A percentile compares a stretch with the other conserved stretches of the same genome.
These are phyloP conservation scores for Rhizoclosmatium globosum DNA, from an alignment of 192 early-diverging fungal species.

Conservation along the genomic window DNA sequence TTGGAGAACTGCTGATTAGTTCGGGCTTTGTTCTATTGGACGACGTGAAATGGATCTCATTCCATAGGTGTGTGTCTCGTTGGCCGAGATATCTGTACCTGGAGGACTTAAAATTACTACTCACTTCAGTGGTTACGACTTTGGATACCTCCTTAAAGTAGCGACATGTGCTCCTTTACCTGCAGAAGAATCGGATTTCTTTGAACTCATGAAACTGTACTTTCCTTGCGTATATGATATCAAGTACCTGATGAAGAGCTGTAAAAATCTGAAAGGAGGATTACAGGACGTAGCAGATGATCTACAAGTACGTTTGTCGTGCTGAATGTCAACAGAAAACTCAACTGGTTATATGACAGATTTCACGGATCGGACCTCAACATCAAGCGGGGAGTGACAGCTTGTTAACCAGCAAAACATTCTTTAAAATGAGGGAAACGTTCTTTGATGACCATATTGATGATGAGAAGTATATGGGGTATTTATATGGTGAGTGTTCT, in stretches of 20 bases:
- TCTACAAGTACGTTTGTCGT: slow-evolving; percentile 70
- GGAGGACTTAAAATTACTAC: not conserved
- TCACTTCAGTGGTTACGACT: slow-evolving; percentile 95
- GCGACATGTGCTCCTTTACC: slow-evolving; percentile 91
- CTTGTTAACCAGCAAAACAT: slow-evolving; percentile 94
- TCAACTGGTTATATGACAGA: slow-evolving; percentile 49
- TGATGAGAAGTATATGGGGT: slow-evolving; percentile 88
- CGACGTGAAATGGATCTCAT: slow-evolving; percentile 97
- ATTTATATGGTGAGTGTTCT: slow-evolving; percentile 55
- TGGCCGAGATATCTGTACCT: too few relatives aligned
- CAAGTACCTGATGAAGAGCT: slow-evolving; percentile 98
- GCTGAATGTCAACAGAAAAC: not conserved
- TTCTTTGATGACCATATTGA: slow-evolving; percentile 97
- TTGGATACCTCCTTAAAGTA: slow-evolving; percentile 97
- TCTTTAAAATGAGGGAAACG: slow-evolving; percentile 97
- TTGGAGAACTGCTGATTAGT: slow-evolving; percentile 96
- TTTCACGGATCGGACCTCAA: slow-evolving; percentile 92
- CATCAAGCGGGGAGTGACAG: slow-evolving; percentile 99
- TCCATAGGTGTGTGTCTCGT: slow-evolving; percentile 87
- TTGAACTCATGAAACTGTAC: slow-evolving; percentile 86
- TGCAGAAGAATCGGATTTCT: slow-evolving; percentile 94
- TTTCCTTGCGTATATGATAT: slow-evolving; percentile 99
- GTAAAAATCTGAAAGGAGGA: slow-evolving; percentile 95
- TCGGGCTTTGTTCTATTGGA: slow-evolving; percentile 95
- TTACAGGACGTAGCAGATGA: slow-evolving; percentile 99